Evolutionary conservation across 2,329 filamentous ascomycete genomes (phyloP).

Genomic region (Cyclaneusma minus): DNA sequence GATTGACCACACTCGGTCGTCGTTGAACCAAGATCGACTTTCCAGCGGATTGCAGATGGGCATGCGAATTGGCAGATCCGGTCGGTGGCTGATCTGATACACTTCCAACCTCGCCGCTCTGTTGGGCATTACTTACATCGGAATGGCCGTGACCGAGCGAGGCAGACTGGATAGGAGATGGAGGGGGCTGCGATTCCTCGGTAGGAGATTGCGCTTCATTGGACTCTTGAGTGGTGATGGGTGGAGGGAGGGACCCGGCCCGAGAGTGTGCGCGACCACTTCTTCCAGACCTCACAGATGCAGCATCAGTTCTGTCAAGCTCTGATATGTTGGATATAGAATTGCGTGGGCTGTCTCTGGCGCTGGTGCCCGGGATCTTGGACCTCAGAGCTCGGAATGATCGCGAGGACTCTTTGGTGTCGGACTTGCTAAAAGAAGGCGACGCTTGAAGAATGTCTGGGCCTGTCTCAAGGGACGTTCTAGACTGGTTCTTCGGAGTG

Average conservation of each 20-base stretch:
- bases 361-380: constrained; percentile 61
- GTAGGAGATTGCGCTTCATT: constrained; percentile 28
- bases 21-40: constrained; percentile 75
- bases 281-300: constrained; percentile 57
- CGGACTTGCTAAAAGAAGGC: constrained; percentile 80
- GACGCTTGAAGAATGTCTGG: constrained; percentile 52
- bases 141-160: constrained; percentile 59
- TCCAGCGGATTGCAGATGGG: constrained; percentile 53
- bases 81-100: constrained; percentile 83
- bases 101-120: constrained; percentile 80
- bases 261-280: constrained; percentile 36
- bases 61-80: constrained; percentile 40
- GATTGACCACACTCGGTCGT: constrained; percentile 55
- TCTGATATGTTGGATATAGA: constrained; percentile 46
- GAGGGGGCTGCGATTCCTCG: constrained; percentile 46
- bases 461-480: constrained; percentile 14
- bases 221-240: constrained; percentile 22
- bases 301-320: constrained; percentile 54
- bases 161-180: constrained; percentile 73
- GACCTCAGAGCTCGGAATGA: constrained; percentile 76
- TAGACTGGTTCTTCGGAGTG: constrained; percentile 15
- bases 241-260: constrained; percentile 26
- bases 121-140: constrained; percentile 66
- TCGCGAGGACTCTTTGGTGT: constrained; percentile 82
- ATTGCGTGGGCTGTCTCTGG: constrained; percentile 67